Conservation (phyloP, 331 rosid genomes). For the Saraca asoca region DNA sequence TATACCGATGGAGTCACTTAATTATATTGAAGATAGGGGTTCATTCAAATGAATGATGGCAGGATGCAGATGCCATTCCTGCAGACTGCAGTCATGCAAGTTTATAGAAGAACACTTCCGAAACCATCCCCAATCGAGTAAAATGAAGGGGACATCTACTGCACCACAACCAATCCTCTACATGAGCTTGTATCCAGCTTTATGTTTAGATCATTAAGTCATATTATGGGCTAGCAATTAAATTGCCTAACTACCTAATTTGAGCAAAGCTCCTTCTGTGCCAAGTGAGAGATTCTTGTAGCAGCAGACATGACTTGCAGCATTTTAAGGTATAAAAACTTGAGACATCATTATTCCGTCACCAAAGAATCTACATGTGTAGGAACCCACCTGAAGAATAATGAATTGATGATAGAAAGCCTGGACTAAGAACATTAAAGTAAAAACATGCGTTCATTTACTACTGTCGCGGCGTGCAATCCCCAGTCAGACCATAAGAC, state of each 20-base stretch:
- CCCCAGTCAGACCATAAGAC: background rate
- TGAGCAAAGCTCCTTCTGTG: slow-evolving; percentile 16
- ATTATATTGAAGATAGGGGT: background rate
- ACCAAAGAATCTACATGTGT: background rate
- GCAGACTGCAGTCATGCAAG: background rate
- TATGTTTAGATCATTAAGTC: background rate
- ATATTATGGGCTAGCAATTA: background rate
- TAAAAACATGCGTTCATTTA: slow-evolving; percentile 1
- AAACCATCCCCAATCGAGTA: background rate
- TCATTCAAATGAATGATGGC: background rate
- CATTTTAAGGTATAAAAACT: background rate
- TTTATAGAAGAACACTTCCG: background rate
- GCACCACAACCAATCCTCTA: background rate
- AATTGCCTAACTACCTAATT: background rate
- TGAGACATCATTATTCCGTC: background rate
- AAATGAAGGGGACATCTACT: background rate
- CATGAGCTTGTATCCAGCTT: background rate
- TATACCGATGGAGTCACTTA: background rate
- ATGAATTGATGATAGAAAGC: background rate
- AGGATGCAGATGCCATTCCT: background rate
- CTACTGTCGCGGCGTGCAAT: background rate
- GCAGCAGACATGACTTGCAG: background rate
- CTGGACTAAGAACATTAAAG: slow-evolving; percentile 12
- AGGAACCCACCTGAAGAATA: background rate
- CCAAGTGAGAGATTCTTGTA: background rate